Base-by-base conservation (phyloP, 306 rosid genomes). In the Cercis canadensis region DNA sequence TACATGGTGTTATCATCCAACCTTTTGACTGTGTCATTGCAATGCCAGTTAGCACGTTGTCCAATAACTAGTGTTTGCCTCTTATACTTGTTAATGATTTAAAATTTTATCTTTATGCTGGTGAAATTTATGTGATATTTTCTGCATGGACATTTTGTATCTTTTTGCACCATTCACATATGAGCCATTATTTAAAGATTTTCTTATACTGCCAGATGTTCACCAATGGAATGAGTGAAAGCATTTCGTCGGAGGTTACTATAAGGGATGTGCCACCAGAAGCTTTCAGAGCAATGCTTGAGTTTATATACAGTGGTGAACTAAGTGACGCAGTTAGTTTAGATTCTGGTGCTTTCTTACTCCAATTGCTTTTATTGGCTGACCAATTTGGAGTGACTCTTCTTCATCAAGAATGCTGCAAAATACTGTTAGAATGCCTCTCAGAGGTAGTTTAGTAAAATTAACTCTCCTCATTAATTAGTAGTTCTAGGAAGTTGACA, bases 171-270 rank as follows among this genome's bases (percentile, higher is more conserved):
- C 18, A 43, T 36, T 52, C 33, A 13, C 29, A 24, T 66, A 14
- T 41, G 70, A 55, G 32, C 60, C 18, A 49, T 66, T 69, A n/a
- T 16, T 70, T 51, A 57, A 74, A 67, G 24, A 34, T 44, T 44
- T 57, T 70, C 53, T 80, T 72, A 47, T 49, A 57, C 56, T 75
- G 61, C 77, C 87, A 90, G 98, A 93, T 93, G 98, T 90, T 93
- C 86, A 93, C 98, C 54, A 93, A 93, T 78, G 98, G 98, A 85
- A 93, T 93, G 98, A 87, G 88, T 81, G 98, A 93, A 82, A 93
- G 94, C 71, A 76, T 73, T 70, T 87, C 98, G 53, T 81, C 97
- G 0, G 87, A 88, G 78, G 76, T 90, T 68, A 67, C 81, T 66
- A 58, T 93, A 57, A 82, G 83, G 79, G 98, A 93, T 74, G 91